A percentile compares a stretch with the other conserved stretches of the same genome.
Evolutionary conservation across 345 rosid genomes (phyloP).

Genomic region (Brassica napus): Da-Ae NC_063451.1:42382001-42382500

Average conservation of each 20-base stretch:
- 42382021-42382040: slow-evolving; percentile 1
- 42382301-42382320: not conserved
- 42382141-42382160: not conserved
- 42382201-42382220: not conserved
- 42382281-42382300: not conserved
- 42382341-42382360: not conserved
- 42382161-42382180: not conserved
- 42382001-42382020: slow-evolving; percentile 12
- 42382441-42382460: not conserved
- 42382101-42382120: not conserved
- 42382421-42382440: not conserved
- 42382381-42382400: not conserved
- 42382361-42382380: not conserved
- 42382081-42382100: slow-evolving; percentile 6
- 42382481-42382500: not conserved
- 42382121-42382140: not conserved
- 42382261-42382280: not conserved
- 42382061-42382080: slow-evolving; percentile 10
- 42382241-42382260: not conserved
- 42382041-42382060: slow-evolving; percentile 12
- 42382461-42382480: not conserved
- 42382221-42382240: not conserved
- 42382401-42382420: not conserved
- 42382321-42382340: not conserved
- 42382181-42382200: not conserved